Evolutionary conservation across 257 asterid species (phyloP).

Genomic region (Solanum rostratum): DNA sequence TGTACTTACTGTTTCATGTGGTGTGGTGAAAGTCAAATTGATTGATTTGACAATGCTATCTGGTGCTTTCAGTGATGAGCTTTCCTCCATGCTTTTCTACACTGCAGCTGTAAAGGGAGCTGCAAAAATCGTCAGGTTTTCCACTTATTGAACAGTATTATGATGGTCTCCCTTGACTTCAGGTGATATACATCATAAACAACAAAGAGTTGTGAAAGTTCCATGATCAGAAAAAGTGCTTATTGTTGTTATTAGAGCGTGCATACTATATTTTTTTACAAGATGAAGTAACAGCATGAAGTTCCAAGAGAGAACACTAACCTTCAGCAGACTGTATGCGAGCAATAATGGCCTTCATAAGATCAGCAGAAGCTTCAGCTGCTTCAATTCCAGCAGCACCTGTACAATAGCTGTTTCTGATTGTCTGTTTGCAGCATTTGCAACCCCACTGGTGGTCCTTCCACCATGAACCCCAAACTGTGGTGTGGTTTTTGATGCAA

Average conservation of each 20-base stretch:
- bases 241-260: not conserved
- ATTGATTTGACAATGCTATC: no score
- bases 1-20: no score
- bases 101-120: no score
- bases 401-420: slow-evolving; percentile 83
- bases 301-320: slow-evolving; percentile 7
- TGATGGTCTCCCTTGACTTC: not conserved
- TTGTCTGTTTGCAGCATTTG: slow-evolving; percentile 81
- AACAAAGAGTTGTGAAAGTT: not conserved
- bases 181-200: not conserved
- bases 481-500: slow-evolving; percentile 57
- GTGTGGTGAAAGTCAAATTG: no score
- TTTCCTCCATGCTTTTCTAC: no score
- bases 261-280: not conserved
- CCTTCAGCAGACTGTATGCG: slow-evolving; percentile 83
- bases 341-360: slow-evolving; percentile 89
- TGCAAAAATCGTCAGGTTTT: no score
- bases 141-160: no score
- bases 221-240: not conserved
- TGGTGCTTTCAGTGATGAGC: no score
- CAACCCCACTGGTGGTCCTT: slow-evolving; percentile 94
- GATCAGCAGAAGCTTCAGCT: slow-evolving; percentile 81
- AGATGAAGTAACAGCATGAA: not conserved
- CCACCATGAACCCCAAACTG: slow-evolving; percentile 99
- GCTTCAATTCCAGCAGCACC: slow-evolving; percentile 97